Evolutionary conservation across 2,329 filamentous ascomycete genomes (phyloP).

Genomic region (Cladorrhinum sp.): DNA sequence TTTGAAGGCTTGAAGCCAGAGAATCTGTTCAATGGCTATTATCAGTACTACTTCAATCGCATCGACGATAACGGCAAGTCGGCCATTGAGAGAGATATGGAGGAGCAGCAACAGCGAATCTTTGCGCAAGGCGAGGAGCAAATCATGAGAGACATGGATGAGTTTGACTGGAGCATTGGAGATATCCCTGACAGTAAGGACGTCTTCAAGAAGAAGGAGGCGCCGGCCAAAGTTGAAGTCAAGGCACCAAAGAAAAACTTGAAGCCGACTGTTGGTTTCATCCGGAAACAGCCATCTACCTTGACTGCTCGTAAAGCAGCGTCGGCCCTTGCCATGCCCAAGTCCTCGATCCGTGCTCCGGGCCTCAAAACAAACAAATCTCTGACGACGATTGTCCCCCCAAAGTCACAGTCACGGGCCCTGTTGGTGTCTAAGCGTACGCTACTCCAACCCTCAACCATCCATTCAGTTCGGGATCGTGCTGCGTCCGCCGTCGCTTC

Average conservation of each 20-base stretch:
- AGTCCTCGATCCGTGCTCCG: conserved; percentile 25
- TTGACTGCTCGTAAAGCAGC: conserved; percentile 55
- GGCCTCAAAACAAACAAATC: conserved; percentile 23
- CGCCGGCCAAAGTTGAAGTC: conserved; percentile 14
- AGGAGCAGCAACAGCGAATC: conserved; percentile 49
- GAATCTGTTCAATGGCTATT: conserved; percentile 61
- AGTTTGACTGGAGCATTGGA: conserved; percentile 58
- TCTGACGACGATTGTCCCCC: conserved; percentile 22
- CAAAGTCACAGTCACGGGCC: conserved; percentile 28
- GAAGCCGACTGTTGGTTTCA: conserved; percentile 20
- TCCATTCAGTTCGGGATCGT: conserved; percentile 53
- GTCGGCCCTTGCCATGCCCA: conserved; percentile 44
- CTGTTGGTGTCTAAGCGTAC: conserved; percentile 23
- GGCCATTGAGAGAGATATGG: conserved; percentile 58
- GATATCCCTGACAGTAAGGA: conserved; percentile 51
- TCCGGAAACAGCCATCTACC: conserved; percentile 42
- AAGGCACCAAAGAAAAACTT: conserved; percentile 19
- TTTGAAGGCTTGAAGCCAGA: conserved; percentile 57
- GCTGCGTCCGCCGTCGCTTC: conserved; percentile 65
- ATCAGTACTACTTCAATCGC: conserved; percentile 58
- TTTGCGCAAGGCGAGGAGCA: conserved; percentile 61
- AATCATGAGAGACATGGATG: conserved; percentile 64
- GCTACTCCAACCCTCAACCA: conserved; percentile 42
- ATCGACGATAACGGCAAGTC: conserved; percentile 67
- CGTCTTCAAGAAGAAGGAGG: conserved; percentile 34